Percentiles rank a stretch among this genome's conserved stretches.
phyloP scores from a whole-genome alignment of 805 yeast genomes.

The Wickerhamiella galacta region DNA sequence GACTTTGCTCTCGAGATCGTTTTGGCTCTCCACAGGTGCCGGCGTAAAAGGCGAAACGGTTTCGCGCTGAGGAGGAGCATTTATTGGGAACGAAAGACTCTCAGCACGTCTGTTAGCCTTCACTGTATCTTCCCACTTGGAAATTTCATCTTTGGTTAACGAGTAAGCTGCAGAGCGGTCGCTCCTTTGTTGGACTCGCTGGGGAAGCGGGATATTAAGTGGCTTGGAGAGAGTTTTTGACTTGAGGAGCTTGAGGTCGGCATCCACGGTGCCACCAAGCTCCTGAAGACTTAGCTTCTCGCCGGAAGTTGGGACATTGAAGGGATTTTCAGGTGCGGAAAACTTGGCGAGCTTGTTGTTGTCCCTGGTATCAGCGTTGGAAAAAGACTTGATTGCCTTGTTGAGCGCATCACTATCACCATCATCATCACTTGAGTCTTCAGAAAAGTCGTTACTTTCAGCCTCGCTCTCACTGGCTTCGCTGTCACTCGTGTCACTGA shows the following conservation, averaged over 20 bases:
- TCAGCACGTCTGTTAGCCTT: slow-evolving; percentile 70
- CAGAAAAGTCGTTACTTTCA: slow-evolving; percentile 8
- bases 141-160: slow-evolving; percentile 68
- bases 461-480: slow-evolving; percentile 1
- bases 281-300: slow-evolving; percentile 56
- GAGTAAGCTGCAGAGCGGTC: slow-evolving; percentile 86
- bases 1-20: slow-evolving; percentile 51
- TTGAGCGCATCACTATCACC: slow-evolving; percentile 2
- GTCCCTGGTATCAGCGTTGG: slow-evolving; percentile 1
- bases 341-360: slow-evolving; percentile 12
- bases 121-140: slow-evolving; percentile 77
- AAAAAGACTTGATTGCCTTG: slow-evolving; percentile 3
- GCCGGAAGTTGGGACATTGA: slow-evolving; percentile 23
- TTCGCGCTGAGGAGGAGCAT: slow-evolving; percentile 28
- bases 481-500: slow-evolving; percentile 3
- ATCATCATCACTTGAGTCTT: not conserved
- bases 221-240: slow-evolving; percentile 24
- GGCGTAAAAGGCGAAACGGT: slow-evolving; percentile 38
- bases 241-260: slow-evolving; percentile 7
- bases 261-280: slow-evolving; percentile 36
- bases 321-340: slow-evolving; percentile 23
- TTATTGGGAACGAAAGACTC: slow-evolving; percentile 60
- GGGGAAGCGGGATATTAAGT: slow-evolving; percentile 67
- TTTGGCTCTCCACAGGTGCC: slow-evolving; percentile 22
- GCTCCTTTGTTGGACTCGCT: slow-evolving; percentile 65